phyloP scores from a whole-genome alignment of 208 protist genomes.

The Sergeia podlipaevii region DNA sequence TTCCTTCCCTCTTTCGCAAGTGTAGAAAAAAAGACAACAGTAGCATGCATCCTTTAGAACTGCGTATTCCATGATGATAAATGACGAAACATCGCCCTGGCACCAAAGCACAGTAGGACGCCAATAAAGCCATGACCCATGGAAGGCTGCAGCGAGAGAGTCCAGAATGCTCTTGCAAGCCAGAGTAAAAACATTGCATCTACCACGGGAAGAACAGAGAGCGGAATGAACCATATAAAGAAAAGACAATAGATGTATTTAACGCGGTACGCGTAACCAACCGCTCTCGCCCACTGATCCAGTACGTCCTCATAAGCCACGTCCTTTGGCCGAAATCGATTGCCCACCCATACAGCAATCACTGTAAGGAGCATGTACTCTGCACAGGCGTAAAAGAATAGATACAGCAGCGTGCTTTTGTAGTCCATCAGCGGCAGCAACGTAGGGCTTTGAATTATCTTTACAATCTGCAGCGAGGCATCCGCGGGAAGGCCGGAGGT shows the following conservation, averaged over 20 bases:
- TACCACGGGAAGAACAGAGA: slow-evolving; percentile 49
- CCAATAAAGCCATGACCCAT: slow-evolving; percentile 23
- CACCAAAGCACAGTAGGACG: slow-evolving; percentile 22
- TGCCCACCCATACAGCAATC: slow-evolving; percentile 50
- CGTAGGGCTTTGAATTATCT: slow-evolving; percentile 38
- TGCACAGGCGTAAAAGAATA: slow-evolving; percentile 54
- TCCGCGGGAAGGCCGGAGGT: no score
- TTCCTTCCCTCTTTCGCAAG: no score
- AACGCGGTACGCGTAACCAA: slow-evolving; percentile 43
- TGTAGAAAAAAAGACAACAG: slow-evolving; percentile 5
- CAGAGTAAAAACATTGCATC: slow-evolving; percentile 71
- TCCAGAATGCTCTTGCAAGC: slow-evolving; percentile 48
- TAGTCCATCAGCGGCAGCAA: slow-evolving; percentile 51
- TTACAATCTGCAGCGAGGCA: slow-evolving; percentile 62
- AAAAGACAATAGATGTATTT: slow-evolving; percentile 73
- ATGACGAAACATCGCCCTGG: slow-evolving; percentile 52
- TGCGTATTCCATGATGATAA: slow-evolving; percentile 58
- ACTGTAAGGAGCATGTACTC: slow-evolving; percentile 57
- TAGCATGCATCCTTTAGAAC: slow-evolving; percentile 1
- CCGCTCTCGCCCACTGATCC: slow-evolving; percentile 45
- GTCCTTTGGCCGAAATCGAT: slow-evolving; percentile 15
- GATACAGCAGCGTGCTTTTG: slow-evolving; percentile 25
- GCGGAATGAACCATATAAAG: slow-evolving; percentile 73
- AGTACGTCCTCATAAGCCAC: slow-evolving; percentile 29
- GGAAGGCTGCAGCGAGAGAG: slow-evolving; percentile 20